phyloP scores from a whole-genome alignment of 2,329 filamentous ascomycete species.

The Aureobasidium sp. region DNA sequence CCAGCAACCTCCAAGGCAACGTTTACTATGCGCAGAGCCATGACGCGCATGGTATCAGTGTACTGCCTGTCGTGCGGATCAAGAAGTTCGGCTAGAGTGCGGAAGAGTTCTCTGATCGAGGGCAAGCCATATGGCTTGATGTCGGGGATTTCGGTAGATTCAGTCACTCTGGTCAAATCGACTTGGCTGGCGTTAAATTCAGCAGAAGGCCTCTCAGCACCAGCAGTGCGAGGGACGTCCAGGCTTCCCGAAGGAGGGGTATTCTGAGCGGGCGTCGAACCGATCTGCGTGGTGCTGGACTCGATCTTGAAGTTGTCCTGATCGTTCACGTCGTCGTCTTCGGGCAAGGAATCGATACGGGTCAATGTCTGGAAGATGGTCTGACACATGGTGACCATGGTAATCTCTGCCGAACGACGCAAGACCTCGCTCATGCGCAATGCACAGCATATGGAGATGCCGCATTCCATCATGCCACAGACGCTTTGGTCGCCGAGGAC shows the following conservation, averaged over 20 bases:
- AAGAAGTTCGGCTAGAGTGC: conserved; percentile 85
- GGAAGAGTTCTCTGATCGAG: conserved; percentile 88
- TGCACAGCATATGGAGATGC: conserved; percentile 94
- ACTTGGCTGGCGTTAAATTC: conserved; percentile 33
- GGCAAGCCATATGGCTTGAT: conserved; percentile 88
- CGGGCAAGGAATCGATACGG: conserved; percentile 55
- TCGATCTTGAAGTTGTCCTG: conserved; percentile 79
- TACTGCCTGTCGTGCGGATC: conserved; percentile 90
- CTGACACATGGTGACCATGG: conserved; percentile 98
- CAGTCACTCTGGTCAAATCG: conserved; percentile 36
- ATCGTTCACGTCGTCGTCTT: conserved; percentile 59
- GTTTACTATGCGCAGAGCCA: conserved; percentile 94
- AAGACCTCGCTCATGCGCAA: conserved; percentile 84
- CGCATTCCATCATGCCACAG: conserved; percentile 99
- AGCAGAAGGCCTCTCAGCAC: conserved; percentile 16
- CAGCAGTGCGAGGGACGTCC: conserved; percentile 12
- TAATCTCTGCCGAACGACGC: conserved; percentile 84
- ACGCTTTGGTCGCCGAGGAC: conserved; percentile 96
- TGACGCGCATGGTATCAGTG: conserved; percentile 91
- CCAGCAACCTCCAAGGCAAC: conserved; percentile 94
- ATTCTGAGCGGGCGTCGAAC: conserved; percentile 4
- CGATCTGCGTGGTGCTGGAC: conserved; percentile 35
- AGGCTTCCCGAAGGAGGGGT: conserved; percentile 17
- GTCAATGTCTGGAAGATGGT: conserved; percentile 94
- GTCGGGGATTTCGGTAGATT: conserved; percentile 42